Conservation (phyloP, 139 green algal species). For the Limnomonas spitsbergensis region DNA sequence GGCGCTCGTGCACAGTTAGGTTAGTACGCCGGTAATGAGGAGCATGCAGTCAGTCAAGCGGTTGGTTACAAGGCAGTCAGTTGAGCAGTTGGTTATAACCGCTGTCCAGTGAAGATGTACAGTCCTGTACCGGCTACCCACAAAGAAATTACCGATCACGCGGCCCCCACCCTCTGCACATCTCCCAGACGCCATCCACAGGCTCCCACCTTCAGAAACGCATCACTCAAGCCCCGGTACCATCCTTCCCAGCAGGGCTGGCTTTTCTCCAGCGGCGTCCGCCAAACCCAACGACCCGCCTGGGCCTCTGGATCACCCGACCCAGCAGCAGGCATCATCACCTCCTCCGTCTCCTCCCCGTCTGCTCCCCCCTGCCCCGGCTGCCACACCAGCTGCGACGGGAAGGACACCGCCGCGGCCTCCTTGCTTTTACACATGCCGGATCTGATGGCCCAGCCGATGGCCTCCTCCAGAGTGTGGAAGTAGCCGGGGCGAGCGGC, state of each 20-base stretch:
- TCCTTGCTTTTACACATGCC: constrained; percentile 49
- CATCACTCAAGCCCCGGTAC: constrained; percentile 68
- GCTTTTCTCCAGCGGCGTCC: constrained; percentile 63
- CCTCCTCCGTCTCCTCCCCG: neutral
- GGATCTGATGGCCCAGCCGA: constrained; percentile 61
- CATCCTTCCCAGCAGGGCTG: constrained; percentile 80
- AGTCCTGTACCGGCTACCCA: too few species aligned
- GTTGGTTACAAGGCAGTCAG: too few species aligned
- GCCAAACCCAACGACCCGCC: constrained; percentile 62
- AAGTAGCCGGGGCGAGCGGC: constrained; percentile 58
- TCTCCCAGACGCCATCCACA: too few species aligned
- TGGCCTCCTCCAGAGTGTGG: constrained; percentile 41
- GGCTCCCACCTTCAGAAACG: constrained; percentile 73
- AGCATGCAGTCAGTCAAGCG: too few species aligned
- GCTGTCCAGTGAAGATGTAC: too few species aligned
- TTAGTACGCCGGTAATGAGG: too few species aligned
- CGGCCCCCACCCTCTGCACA: too few species aligned
- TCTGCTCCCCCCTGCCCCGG: neutral
- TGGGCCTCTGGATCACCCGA: neutral
- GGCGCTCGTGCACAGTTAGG: neutral
- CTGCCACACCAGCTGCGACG: constrained; percentile 51
- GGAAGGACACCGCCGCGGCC: constrained; percentile 64
- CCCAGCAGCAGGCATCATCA: neutral
- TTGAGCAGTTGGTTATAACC: too few species aligned
- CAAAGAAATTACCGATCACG: too few species aligned